A percentile compares a stretch with the other conserved stretches of the same genome.
phyloP scores from a whole-genome alignment of 495 filamentous ascomycete species.

The Hyaloscypha hepaticicola region DNA sequence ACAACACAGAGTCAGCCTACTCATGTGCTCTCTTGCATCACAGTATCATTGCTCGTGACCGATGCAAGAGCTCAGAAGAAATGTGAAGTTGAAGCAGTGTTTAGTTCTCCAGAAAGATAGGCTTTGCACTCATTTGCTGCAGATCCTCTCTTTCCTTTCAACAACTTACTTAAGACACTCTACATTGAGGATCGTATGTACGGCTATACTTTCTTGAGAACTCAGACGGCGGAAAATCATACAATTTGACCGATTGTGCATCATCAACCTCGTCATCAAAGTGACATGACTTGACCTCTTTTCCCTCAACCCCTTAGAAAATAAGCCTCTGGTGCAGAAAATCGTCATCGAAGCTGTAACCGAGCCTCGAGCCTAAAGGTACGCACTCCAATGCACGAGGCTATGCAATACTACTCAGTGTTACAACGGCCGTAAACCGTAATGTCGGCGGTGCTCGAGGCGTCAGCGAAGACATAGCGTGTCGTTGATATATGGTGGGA shows the following conservation, averaged over 20 bases:
- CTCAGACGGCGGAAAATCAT: neutral
- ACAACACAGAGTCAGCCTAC: too few species aligned
- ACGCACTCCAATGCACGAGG: neutral
- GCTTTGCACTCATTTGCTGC: too few species aligned
- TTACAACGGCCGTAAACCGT: neutral
- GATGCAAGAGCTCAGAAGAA: too few species aligned
- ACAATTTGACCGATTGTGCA: neutral
- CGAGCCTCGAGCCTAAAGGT: neutral
- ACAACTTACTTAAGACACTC: too few species aligned
- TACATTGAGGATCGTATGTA: too few species aligned
- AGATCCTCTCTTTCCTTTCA: too few species aligned
- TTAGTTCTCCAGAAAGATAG: too few species aligned
- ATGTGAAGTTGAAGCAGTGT: too few species aligned
- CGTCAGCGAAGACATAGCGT: neutral
- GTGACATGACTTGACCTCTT: too few species aligned
- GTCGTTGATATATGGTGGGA: constrained; percentile 1
- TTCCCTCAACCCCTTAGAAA: neutral
- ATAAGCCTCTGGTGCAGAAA: neutral
- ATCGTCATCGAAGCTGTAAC: constrained; percentile 1
- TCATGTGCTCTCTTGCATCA: too few species aligned
- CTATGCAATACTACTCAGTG: neutral
- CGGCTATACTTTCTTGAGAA: neutral
- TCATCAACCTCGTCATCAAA: neutral
- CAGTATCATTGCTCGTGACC: too few species aligned
- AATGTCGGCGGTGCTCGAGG: neutral